phyloP scores from a whole-genome alignment of 2,329 filamentous ascomycete species.

The Fusarium agapanthi region DNA sequence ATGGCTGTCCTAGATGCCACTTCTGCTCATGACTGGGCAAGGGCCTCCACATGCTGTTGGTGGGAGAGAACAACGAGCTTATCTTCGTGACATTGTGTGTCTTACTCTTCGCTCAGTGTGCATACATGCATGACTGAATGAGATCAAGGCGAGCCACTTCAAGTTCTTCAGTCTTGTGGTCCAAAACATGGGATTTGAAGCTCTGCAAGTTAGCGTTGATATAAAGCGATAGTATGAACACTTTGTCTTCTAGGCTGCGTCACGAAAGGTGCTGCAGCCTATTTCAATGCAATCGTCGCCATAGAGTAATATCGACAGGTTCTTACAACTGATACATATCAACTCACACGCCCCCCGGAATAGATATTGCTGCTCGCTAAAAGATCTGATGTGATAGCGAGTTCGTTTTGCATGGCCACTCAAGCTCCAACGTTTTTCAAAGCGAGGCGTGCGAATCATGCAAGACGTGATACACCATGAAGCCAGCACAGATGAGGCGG shows the following conservation, averaged over 20 bases:
- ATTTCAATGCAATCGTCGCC: background rate
- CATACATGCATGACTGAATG: background rate
- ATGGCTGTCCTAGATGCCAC: slow-evolving; percentile 15
- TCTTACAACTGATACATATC: background rate
- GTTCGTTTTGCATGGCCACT: slow-evolving; percentile 27
- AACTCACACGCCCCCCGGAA: background rate
- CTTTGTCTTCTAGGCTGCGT: background rate
- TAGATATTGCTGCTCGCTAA: background rate
- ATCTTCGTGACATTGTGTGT: slow-evolving; percentile 10
- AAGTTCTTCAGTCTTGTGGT: slow-evolving; percentile 3
- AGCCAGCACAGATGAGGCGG: slow-evolving; percentile 29
- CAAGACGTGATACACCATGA: slow-evolving; percentile 6
- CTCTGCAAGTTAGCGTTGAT: background rate
- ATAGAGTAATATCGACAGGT: background rate
- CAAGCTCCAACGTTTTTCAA: slow-evolving; percentile 5
- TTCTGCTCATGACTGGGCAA: slow-evolving; percentile 18
- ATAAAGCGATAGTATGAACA: background rate
- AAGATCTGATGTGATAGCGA: slow-evolving; percentile 31
- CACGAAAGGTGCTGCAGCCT: background rate
- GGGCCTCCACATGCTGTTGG: slow-evolving; percentile 13
- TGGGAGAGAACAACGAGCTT: slow-evolving; percentile 12
- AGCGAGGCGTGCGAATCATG: slow-evolving; percentile 11
- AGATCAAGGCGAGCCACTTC: slow-evolving; percentile 17
- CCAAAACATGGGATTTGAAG: background rate
- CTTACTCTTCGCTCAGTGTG: background rate